phyloP scores from a whole-genome alignment of 1,139 yeast genomes.

The Yamadazyma membranifaciens region DNA sequence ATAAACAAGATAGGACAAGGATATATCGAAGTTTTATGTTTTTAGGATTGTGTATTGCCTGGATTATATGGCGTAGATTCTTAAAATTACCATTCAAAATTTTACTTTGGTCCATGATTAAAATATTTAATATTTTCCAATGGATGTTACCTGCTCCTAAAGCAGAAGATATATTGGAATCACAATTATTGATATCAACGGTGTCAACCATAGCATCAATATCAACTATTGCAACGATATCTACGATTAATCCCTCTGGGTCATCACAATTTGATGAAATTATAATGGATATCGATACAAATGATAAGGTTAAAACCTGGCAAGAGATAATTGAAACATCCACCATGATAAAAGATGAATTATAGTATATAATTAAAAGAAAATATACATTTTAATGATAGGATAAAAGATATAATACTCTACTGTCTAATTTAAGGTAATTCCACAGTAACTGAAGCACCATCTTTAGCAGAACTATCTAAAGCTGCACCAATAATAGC shows the following conservation, averaged over 20 bases:
- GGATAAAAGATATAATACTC: no score
- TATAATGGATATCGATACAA: constrained; percentile 12
- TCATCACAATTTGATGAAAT: constrained; percentile 11
- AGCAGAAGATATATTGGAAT: constrained; percentile 2
- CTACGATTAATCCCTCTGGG: background rate
- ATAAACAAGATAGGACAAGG: constrained; percentile 56
- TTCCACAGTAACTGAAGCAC: constrained; percentile 55
- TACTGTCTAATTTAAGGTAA: constrained; percentile 9
- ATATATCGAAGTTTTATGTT: constrained; percentile 61
- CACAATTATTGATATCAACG: constrained; percentile 1
- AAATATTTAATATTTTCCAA: constrained; percentile 41
- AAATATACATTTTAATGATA: background rate
- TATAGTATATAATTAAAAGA: constrained; percentile 5
- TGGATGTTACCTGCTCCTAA: constrained; percentile 19
- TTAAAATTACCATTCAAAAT: constrained; percentile 55
- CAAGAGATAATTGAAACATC: constrained; percentile 6
- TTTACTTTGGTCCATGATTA: constrained; percentile 57
- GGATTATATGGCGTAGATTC: constrained; percentile 67
- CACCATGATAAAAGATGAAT: constrained; percentile 11
- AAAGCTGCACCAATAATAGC: constrained; percentile 85
- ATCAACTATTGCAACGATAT: background rate
- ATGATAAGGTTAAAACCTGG: constrained; percentile 12
- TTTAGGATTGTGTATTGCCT: constrained; percentile 51
- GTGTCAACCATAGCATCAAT: background rate
- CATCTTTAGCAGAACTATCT: constrained; percentile 62